Evolutionary conservation across 2,329 filamentous ascomycete genomes (phyloP), one percentile per base, ranked within the genome.

Genomic region (Aspergillus amoenus): DNA sequence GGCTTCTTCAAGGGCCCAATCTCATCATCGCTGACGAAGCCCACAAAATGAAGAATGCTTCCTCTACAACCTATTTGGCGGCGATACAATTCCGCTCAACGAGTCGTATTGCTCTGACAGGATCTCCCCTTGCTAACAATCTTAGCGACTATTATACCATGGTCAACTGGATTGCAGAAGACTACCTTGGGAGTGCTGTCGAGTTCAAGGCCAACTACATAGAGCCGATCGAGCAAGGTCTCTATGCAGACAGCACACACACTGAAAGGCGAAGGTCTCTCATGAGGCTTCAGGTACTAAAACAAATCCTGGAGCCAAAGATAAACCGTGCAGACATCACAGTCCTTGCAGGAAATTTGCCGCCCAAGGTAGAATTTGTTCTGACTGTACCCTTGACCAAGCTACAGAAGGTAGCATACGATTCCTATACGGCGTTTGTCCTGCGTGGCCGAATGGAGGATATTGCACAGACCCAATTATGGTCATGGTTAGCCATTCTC

Each of bases 1-100:
- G 83, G 30, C 73, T 96, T 6, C 72, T 85, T 1, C 66, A 87
- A 4, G 77, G 79, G 0, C 85, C 92, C 0, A 89, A 83, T 59
- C 82, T 96, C 45, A 86, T 96, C 21, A 76, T 97, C 50, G 90
- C 88, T 0, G 93, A 97, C 67, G 93, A 97, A 73, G 92, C 91
- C 0, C 93, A 97, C 68, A 78, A 74, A 21, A 75, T 96, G 69
- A 96, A 94, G 73, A 92, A 91, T 60, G 73, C 78, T 0, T 70
- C 68, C 0, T 79, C 86, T 0, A 73, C 79, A 18, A 75, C 88
- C 34, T 78, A 85, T 43, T 62, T 72, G 39, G 79, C 83, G 5
- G 84, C 87, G 18, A 76, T 77, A 2, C 71, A 77, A 11, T 88
- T 97, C 68, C 79, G 71, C 58, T 89, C 91, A 0, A 83, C 78